Base-by-base conservation (phyloP, 1,284 basidiomycete genomes). In the Puccinia hordei region DNA sequence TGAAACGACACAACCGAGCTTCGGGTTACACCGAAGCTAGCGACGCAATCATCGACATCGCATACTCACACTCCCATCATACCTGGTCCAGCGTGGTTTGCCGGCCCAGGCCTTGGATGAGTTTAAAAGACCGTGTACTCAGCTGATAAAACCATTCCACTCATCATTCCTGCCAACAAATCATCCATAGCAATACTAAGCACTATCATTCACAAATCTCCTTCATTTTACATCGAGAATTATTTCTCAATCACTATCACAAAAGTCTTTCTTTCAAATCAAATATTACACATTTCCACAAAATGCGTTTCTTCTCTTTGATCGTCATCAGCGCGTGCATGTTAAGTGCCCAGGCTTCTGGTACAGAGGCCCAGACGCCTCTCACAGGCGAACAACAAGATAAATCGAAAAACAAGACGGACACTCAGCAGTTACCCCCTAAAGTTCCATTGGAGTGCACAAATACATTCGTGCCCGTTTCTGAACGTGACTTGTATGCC, bases 111-210 rank as follows among this genome's bases (percentile, higher is more conserved):
- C 22, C 22, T 33, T 38, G 59, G 4, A 63, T 38, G 33, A 63
- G 17, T 33, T 35, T 63, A 63, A 63, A 63, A 38, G 59, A 19
- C 33, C 15, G 33, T 33, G 4, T 12, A 3, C 5, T n/a, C 59
- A 35, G 1, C 15, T 12, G 17, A 15, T 15, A 33, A 19, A 38
- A 38, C 12, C 59, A 15, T 63, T 38, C 22, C 33, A 38, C 33
- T 63, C 59, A 63, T 22, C 33, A 63, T 38, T 63, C 59, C 59
- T 63, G 59, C 15, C 59, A 35, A 19, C 30, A 33, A 63, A 63
- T 63, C 59, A 22, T 22, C 12, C 33, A 33, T 59, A 33, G 27
- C 27, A 15, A 63, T 17, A 24, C 19, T 63, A 63, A n/a, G n/a
- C n/a, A n/a, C 59, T 22, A 8, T 63, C 59, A 2, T 63, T 63